A percentile compares a stretch with the other conserved stretches of the same genome.
Conservation (phyloP, 495 filamentous ascomycete species). For the Lindgomyces ingoldianus region DNA sequence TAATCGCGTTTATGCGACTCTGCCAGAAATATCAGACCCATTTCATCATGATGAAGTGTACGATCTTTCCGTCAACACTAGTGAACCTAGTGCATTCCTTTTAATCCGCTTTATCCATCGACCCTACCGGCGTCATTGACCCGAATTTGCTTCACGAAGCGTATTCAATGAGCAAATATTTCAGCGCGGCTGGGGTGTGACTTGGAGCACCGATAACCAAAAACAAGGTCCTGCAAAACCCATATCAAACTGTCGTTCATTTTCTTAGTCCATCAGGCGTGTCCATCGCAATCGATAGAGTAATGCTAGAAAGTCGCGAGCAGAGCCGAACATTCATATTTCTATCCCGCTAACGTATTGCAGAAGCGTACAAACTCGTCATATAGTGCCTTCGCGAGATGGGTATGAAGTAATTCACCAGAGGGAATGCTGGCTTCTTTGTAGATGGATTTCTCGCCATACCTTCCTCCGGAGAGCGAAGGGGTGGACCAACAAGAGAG, state of each 20-base stretch:
- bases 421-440: constrained; percentile 7
- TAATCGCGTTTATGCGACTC: background rate
- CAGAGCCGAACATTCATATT: constrained; percentile 5
- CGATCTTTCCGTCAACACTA: background rate
- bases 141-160: background rate
- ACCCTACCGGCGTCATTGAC: background rate
- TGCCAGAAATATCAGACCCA: background rate
- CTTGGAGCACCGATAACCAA: constrained; percentile 38
- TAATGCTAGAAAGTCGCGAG: constrained; percentile 9
- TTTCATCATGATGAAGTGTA: background rate
- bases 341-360: background rate
- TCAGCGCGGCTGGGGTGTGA: constrained; percentile 35
- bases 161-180: background rate
- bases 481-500: background rate
- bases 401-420: background rate
- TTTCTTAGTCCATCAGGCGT: constrained; percentile 3
- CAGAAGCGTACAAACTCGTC: background rate
- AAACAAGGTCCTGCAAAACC: background rate
- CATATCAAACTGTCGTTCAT: background rate
- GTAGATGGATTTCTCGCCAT: constrained; percentile 3
- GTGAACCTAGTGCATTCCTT: background rate
- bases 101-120: background rate
- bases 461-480: background rate
- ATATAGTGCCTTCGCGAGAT: background rate
- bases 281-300: background rate